These are phyloP conservation scores for Ogataea pini DNA, from an alignment of 805 yeast species.

Conservation along the genomic window DNA sequence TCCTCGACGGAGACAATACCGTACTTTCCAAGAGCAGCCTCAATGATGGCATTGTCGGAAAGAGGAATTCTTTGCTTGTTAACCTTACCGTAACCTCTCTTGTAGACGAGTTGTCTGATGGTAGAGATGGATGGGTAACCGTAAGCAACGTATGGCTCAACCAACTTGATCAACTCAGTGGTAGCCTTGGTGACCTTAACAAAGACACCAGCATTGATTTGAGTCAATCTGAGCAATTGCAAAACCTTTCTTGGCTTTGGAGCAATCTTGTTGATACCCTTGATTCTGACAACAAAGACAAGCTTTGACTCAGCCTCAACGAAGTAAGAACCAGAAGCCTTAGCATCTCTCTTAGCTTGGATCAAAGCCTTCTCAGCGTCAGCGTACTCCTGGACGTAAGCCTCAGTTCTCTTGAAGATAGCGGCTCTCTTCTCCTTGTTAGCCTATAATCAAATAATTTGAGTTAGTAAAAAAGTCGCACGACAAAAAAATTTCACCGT, in stretches of 20 bases:
- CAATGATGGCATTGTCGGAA: constrained; percentile 84
- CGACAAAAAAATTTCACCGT: not conserved
- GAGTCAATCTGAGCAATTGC: constrained; percentile 89
- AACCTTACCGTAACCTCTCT: constrained; percentile 97
- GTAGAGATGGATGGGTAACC: constrained; percentile 96
- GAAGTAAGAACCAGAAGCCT: constrained; percentile 91
- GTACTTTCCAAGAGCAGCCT: constrained; percentile 86
- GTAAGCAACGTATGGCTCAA: constrained; percentile 95
- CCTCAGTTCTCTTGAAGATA: constrained; percentile 87
- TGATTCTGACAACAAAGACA: constrained; percentile 95
- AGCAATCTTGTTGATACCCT: constrained; percentile 98
- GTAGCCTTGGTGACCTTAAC: constrained; percentile 96
- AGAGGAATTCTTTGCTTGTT: constrained; percentile 94
- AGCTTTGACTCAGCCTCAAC: constrained; percentile 94
- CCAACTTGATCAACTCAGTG: constrained; percentile 85
- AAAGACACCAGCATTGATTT: constrained; percentile 93
- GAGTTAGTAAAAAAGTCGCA: constrained; percentile 29
- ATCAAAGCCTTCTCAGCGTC: constrained; percentile 87
- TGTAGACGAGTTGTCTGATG: constrained; percentile 90
- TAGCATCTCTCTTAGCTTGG: constrained; percentile 89
- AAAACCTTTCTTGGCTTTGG: constrained; percentile 99
- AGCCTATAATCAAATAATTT: constrained; percentile 35
- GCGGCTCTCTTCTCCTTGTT: constrained; percentile 49
- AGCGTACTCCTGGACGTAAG: constrained; percentile 92
- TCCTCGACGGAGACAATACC: constrained; percentile 92